Percentiles rank a stretch among this genome's conserved stretches.
Conservation (phyloP, 2,329 filamentous ascomycete genomes). For the Chalara sp. region DNA sequence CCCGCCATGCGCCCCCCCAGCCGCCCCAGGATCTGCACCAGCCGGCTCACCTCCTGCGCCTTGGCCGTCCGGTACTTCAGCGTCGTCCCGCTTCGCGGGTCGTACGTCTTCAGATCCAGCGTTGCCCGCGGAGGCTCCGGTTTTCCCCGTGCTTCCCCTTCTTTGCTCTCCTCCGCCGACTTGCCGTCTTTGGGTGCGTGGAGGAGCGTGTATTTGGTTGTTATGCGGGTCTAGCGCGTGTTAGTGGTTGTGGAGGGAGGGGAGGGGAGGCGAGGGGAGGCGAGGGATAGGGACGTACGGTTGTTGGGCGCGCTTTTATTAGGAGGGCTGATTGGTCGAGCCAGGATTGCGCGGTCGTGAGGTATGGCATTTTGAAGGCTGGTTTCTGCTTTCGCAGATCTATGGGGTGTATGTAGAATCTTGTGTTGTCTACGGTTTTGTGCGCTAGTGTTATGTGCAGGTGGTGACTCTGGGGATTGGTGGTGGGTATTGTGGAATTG, state of each 20-base stretch:
- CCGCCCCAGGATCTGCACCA: slow-evolving; percentile 69
- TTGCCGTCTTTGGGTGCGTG: slow-evolving; percentile 19
- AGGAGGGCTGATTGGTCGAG: slow-evolving; percentile 81
- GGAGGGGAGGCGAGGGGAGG: slow-evolving; percentile 3
- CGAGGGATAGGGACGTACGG: slow-evolving; percentile 48
- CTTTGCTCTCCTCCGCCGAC: slow-evolving; percentile 25
- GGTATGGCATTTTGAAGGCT: slow-evolving; percentile 62
- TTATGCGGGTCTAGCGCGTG: slow-evolving; percentile 68
- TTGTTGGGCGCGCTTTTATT: slow-evolving; percentile 76
- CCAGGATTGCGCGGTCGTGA: slow-evolving; percentile 82
- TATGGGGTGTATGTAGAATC: no score
- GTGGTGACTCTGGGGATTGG: not conserved
- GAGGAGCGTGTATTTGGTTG: slow-evolving; percentile 68
- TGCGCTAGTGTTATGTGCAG: not conserved
- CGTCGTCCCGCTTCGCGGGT: slow-evolving; percentile 71
- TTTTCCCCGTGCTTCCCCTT: slow-evolving; percentile 17
- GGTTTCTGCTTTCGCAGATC: no score
- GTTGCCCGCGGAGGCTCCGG: slow-evolving; percentile 53
- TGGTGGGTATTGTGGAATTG: not conserved
- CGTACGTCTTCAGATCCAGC: slow-evolving; percentile 83
- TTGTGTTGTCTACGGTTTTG: no score
- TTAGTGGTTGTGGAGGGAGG: slow-evolving; percentile 3
- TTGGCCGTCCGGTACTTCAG: slow-evolving; percentile 92
- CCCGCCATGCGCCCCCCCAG: slow-evolving; percentile 65
- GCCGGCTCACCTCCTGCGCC: slow-evolving; percentile 77